Conservation (phyloP, 495 filamentous ascomycete genomes). For the Aspergillus wentii region DNA sequence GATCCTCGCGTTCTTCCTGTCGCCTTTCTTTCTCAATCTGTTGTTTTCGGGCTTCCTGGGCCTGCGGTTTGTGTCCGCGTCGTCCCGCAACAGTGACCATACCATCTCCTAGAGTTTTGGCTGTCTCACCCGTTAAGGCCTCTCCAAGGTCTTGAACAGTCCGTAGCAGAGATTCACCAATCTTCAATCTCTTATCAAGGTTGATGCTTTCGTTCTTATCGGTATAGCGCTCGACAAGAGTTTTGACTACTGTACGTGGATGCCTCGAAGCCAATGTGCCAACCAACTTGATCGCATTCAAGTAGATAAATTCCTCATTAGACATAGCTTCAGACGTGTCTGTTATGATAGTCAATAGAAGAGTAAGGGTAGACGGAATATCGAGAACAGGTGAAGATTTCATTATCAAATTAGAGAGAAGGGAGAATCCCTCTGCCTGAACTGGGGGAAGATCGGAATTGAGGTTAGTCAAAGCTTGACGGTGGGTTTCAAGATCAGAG, state of each 20-base stretch:
- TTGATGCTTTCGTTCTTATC: constrained; percentile 53
- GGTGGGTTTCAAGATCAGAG: constrained; percentile 66
- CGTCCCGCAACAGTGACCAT: constrained; percentile 65
- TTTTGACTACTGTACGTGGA: constrained; percentile 57
- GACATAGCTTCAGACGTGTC: constrained; percentile 36
- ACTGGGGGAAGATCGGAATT: constrained; percentile 73
- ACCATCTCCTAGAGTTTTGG: constrained; percentile 52
- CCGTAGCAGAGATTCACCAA: constrained; percentile 68
- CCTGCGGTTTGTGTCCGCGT: constrained; percentile 48
- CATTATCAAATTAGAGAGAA: constrained; percentile 60
- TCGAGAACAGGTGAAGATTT: constrained; percentile 62
- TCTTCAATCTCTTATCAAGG: constrained; percentile 63
- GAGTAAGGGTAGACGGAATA: constrained; percentile 59
- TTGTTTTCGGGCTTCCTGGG: constrained; percentile 48
- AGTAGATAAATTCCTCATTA: constrained; percentile 69
- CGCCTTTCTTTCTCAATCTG: constrained; percentile 44
- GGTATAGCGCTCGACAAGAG: constrained; percentile 65
- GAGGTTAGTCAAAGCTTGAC: constrained; percentile 67
- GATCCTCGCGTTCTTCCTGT: constrained; percentile 38
- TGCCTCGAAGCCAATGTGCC: constrained; percentile 61
- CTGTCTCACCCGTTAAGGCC: constrained; percentile 53
- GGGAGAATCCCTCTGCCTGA: constrained; percentile 70
- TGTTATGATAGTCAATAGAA: constrained; percentile 62
- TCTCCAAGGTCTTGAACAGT: constrained; percentile 63
- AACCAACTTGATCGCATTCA: constrained; percentile 65